phyloP scores from a whole-genome alignment of 805 yeast genomes.

The Candida saitoana region DNA sequence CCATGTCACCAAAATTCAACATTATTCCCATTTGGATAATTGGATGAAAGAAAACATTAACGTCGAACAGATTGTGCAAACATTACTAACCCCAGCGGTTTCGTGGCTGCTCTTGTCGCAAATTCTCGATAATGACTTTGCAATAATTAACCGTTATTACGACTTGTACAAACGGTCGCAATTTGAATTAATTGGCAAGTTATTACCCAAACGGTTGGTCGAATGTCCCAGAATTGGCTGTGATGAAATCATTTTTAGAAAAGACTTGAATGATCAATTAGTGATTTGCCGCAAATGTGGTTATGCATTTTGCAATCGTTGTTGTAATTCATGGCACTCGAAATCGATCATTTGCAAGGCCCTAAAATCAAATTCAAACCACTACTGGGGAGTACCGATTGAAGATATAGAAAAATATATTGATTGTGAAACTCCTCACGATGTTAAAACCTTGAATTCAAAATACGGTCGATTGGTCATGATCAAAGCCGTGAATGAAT shows the following conservation, averaged over 20 bases:
- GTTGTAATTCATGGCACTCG: constrained; percentile 63
- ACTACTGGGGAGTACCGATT: constrained; percentile 24
- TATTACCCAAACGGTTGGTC: constrained; percentile 47
- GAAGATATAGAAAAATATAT: constrained; percentile 37
- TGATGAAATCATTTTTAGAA: constrained; percentile 42
- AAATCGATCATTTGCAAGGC: constrained; percentile 41
- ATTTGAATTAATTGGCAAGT: constrained; percentile 39
- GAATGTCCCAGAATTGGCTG: constrained; percentile 50
- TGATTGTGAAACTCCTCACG: constrained; percentile 25
- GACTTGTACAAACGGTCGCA: constrained; percentile 33
- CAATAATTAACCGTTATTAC: constrained; percentile 34
- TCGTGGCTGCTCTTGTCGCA: constrained; percentile 27
- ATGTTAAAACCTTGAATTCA: constrained; percentile 29
- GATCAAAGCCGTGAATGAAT: constrained; percentile 40
- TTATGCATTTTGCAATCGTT: constrained; percentile 53
- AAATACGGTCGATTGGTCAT: constrained; percentile 46
- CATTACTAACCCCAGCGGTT: constrained; percentile 41
- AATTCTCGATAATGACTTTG: constrained; percentile 18
- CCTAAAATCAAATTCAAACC: constrained; percentile 8
- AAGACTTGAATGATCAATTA: constrained; percentile 42
- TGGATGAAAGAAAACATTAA: constrained; percentile 15
- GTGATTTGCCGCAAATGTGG: constrained; percentile 48
- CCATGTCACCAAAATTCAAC: constrained; percentile 12
- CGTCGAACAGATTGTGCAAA: constrained; percentile 24
- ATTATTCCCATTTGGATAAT: constrained; percentile 15